Percentiles rank a stretch among this genome's conserved stretches.
Conservation (phyloP, 148 eudicot genomes). For the Spergularia marina region DNA sequence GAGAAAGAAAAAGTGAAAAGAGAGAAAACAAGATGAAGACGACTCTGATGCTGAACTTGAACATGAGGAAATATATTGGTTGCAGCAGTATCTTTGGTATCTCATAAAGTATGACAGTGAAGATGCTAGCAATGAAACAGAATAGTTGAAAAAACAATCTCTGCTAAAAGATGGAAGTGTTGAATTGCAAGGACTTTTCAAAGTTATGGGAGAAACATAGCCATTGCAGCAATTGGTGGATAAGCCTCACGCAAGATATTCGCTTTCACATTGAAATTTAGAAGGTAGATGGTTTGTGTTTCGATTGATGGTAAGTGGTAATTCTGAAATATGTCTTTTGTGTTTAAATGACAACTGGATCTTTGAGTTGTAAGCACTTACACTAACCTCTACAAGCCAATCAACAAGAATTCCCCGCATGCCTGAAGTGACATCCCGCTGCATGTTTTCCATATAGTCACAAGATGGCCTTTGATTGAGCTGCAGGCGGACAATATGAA, state of each 20-base stretch:
- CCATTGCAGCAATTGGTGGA: too few species aligned
- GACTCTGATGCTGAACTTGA: neutral
- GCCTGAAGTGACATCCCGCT: constrained; percentile 58
- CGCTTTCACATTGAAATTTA: neutral
- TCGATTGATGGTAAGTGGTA: neutral
- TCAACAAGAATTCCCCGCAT: constrained; percentile 85
- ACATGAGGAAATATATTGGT: neutral
- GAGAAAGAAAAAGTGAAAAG: neutral
- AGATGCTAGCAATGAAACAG: too few species aligned
- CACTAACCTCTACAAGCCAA: constrained; percentile 92
- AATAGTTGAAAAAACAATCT: too few species aligned
- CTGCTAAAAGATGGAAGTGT: too few species aligned
- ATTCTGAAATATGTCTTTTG: neutral
- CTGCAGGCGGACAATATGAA: constrained; percentile 36
- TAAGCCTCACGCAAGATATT: neutral
- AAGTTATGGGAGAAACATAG: too few species aligned
- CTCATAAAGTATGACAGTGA: too few species aligned
- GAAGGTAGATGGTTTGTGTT: neutral
- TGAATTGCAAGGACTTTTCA: too few species aligned
- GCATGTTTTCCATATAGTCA: constrained; percentile 75
- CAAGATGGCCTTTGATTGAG: constrained; percentile 53
- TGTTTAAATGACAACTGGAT: too few species aligned
- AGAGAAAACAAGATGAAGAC: neutral
- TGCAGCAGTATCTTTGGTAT: neutral
- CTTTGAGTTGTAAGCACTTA: neutral